Evolutionary conservation across 768 basidiomycete species (phyloP), one percentile per base, ranked within the genome.

Genomic region (Neoboletus magnificus): DNA sequence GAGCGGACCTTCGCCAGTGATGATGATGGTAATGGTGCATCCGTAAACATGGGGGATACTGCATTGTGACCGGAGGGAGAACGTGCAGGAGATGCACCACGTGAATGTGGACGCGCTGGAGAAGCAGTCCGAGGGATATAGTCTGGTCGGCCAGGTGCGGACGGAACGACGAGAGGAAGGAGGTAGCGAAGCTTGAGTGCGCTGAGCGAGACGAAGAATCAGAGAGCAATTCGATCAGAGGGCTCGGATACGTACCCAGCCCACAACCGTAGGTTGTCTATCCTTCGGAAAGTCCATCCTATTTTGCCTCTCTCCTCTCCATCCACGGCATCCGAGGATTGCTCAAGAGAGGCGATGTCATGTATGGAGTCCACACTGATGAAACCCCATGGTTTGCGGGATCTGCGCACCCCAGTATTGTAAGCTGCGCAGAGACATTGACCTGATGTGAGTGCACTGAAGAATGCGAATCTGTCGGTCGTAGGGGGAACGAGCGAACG

Each of bases 371-470:
- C 84, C 42, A 78, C 72, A 57, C 80, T 88, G 54, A 95, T 87
- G 70, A 86, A 95, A 0, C 93, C 93, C 91, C 92, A 96, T 0
- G 91, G 90, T 60, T 87, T 83, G 45, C 82, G 83, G 9, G 91
- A 93, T 55, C 83, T 82, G 25, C 93, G 82, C 0, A 95, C 87
- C 29, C 83, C 87, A 12, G 80, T 71, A 69, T 95, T 96, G 73
- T 93, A 93, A 0, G 89, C 86, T 2, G 77, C 68, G 62, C 93
- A 95, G 13, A 95, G 79, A 10, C 91, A 71, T 63, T 92, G 88
- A 0, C 93, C 93, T 4, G 87, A 91, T 2, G 87, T 80, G 8
- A 91, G 74, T 5, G 76, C 77, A 3, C 73, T 68, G 2, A 90
- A 76, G 60, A 91, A 79, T 0, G 67, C 66, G 11, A 52, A 47